Percentiles rank a stretch among this genome's conserved stretches.
phyloP scores from a whole-genome alignment of 2,329 filamentous ascomycete species.

The Colletotrichum lupini region DNA sequence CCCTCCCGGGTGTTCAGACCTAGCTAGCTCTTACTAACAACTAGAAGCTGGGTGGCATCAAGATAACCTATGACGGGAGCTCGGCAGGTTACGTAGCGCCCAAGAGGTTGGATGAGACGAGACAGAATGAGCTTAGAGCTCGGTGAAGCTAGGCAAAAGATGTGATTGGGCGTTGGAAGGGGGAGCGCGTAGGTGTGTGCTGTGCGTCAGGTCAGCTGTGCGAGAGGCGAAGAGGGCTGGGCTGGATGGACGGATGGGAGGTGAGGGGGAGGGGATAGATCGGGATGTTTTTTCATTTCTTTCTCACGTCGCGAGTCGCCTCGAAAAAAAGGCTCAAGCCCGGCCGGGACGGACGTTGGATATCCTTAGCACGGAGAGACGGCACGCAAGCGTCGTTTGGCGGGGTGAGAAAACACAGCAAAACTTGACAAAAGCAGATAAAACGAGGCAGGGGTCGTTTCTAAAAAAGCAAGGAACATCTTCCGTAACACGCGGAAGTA shows the following conservation, averaged over 20 bases:
- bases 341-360: conserved; percentile 10
- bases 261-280: conserved; percentile 1
- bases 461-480: conserved; percentile 13
- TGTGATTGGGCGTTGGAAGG: background rate
- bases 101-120: background rate
- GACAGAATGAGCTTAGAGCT: background rate
- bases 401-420: background rate
- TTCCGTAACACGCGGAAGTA: conserved; percentile 11
- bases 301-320: background rate
- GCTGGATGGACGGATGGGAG: background rate
- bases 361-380: conserved; percentile 29
- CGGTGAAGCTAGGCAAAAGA: background rate
- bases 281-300: conserved; percentile 13
- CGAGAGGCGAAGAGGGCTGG: background rate
- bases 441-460: conserved; percentile 18
- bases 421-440: conserved; percentile 1
- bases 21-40: background rate
- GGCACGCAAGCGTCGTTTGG: conserved; percentile 30
- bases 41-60: background rate
- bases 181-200: background rate
- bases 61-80: background rate
- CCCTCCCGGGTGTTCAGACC: conserved; percentile 1
- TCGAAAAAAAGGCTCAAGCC: background rate
- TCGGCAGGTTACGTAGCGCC: conserved; percentile 11
- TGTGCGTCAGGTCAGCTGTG: conserved; percentile 14